These are phyloP conservation scores for maize (Zea mays) DNA, from an alignment of 176 grass and related monocot genomes.

Conservation along the genomic window DNA sequence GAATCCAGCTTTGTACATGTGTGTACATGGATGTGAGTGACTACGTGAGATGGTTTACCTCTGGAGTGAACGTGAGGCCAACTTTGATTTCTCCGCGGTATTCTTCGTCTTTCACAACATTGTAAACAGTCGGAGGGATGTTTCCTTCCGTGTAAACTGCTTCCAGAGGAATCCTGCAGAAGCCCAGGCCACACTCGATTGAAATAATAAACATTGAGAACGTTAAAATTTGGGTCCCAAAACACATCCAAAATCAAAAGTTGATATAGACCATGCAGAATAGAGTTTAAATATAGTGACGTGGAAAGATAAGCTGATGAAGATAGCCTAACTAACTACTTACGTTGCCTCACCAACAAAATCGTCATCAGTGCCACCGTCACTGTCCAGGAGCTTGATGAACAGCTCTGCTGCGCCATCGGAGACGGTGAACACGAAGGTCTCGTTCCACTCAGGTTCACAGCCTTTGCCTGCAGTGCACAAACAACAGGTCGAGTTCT, in stretches of 20 bases:
- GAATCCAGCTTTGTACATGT: too few species aligned
- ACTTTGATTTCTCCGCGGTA: constrained; percentile 84
- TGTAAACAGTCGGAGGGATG: constrained; percentile 61
- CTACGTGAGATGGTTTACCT: constrained; percentile 43
- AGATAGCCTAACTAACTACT: constrained; percentile 15
- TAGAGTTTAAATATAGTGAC: too few species aligned
- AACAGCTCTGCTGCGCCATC: constrained; percentile 47
- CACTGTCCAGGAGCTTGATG: constrained; percentile 80
- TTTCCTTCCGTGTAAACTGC: constrained; percentile 53
- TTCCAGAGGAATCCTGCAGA: constrained; percentile 58
- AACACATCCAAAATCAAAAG: not conserved
- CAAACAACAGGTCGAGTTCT: not conserved
- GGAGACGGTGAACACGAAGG: constrained; percentile 71
- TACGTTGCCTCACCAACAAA: constrained; percentile 74
- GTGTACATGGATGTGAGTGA: constrained; percentile 11
- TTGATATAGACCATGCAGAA: too few species aligned
- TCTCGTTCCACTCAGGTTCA: constrained; percentile 84
- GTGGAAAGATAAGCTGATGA: too few species aligned
- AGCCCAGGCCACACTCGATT: not conserved
- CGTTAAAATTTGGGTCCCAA: not conserved
- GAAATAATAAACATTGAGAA: not conserved
- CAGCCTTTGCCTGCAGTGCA: constrained; percentile 58
- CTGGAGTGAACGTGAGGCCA: constrained; percentile 59
- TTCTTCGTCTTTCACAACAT: constrained; percentile 76
- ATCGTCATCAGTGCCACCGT: constrained; percentile 61